Evolutionary conservation across 1,284 basidiomycete species (phyloP).

Genomic region (Apiotrichum gracile): DNA sequence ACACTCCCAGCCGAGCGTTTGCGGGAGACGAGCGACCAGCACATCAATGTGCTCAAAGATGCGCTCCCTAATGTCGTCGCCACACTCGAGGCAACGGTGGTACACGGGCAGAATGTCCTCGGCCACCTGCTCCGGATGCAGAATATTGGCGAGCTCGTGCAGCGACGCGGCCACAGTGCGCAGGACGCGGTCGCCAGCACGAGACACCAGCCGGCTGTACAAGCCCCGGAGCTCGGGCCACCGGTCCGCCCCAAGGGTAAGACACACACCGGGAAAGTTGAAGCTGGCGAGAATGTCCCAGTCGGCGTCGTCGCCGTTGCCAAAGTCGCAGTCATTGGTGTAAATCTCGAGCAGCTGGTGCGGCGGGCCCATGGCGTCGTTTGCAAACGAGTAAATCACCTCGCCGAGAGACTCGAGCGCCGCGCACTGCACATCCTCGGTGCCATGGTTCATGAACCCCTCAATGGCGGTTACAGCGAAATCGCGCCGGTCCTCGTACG

Average conservation of each 20-base stretch:
- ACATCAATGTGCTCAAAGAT: constrained; percentile 57
- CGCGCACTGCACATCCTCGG: constrained; percentile 67
- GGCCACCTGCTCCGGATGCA: constrained; percentile 64
- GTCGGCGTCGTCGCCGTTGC: constrained; percentile 53
- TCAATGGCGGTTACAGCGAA: constrained; percentile 62
- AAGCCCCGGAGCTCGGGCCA: constrained; percentile 72
- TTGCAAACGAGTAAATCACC: constrained; percentile 76
- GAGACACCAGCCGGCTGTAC: constrained; percentile 57
- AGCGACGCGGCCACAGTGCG: constrained; percentile 64
- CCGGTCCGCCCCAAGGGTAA: constrained; percentile 69
- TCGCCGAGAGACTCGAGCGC: constrained; percentile 87
- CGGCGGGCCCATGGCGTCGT: constrained; percentile 62
- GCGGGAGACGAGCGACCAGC: constrained; percentile 57
- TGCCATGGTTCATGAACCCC: constrained; percentile 59
- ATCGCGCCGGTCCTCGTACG: constrained; percentile 53
- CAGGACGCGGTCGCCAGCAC: constrained; percentile 53
- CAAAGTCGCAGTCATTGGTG: constrained; percentile 45
- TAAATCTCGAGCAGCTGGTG: constrained; percentile 73
- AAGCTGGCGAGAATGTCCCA: constrained; percentile 84
- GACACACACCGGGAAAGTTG: constrained; percentile 86
- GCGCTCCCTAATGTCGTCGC: constrained; percentile 61
- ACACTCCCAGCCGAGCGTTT: constrained; percentile 53
- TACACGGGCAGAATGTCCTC: constrained; percentile 71
- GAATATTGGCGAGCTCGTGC: constrained; percentile 81
- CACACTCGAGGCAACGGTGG: constrained; percentile 58